Base-by-base conservation (phyloP, 805 yeast genomes). In the Saturnispora bothae region DNA sequence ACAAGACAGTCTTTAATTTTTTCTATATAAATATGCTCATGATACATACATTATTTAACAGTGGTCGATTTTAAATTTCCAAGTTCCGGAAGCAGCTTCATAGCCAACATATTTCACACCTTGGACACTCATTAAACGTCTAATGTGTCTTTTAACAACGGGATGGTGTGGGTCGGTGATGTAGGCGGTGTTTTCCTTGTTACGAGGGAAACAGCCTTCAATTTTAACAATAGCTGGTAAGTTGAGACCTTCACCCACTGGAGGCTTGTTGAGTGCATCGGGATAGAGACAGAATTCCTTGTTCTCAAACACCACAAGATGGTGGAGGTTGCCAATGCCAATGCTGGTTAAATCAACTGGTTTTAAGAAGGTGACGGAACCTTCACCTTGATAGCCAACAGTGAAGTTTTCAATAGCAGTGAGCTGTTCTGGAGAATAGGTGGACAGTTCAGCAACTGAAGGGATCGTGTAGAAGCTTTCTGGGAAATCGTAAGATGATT, bases 401-500 rank as follows among this genome's bases (percentile, higher is more conserved):
- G 70, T 70, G 54, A 88, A 76, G 38, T 76, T 66, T 14, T 66
- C 49, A 18, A 92, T 80, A 5, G 69, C 51, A 39, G 80, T 74
- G 35, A 85, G 68, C 43, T 84, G 79, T 8, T 74, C 60, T 28
- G 83, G 64, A 0, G 84, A 57, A 68, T 73, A 66, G 14, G 65
- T 59, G 39, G 71, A 68, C 37, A 92, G 62, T 34, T 76, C 76
- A 4, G 76, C 71, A 28, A 79, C 52, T 3, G 85, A 65, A 14
- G 98, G 98, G 5, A 83, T 73, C 38, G 78, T 79, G 83, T 92
- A 92, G 60, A 88, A 92, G 5, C 88, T 95, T 34, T 81, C 73
- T 12, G 76, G 57, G 35, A 56, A 42, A 3, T 18, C 35, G 31
- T 9, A 37, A 22, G 25, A 22, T 14, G 27, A 31, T 9, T 19